phyloP scores from a whole-genome alignment of 805 yeast species.

The Candida maesae region DNA sequence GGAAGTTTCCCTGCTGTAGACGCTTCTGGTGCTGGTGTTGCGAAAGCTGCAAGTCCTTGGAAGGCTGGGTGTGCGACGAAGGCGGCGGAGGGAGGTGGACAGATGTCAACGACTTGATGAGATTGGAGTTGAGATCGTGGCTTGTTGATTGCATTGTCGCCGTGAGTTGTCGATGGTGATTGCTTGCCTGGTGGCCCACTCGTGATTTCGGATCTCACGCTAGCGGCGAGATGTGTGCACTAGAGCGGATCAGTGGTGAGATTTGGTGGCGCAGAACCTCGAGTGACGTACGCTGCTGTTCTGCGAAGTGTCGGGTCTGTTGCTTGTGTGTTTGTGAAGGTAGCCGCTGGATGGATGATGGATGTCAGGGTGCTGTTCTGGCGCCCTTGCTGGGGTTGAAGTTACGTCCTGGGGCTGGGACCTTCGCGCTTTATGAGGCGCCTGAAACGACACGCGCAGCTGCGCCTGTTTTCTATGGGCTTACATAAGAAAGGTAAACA shows the following conservation, averaged over 20 bases:
- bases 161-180: background rate
- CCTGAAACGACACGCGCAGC: slow-evolving; percentile 9
- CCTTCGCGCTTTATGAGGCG: slow-evolving; percentile 11
- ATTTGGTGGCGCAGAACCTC: background rate
- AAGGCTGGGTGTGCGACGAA: slow-evolving; percentile 8
- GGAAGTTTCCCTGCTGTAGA: background rate
- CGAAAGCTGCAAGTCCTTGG: background rate
- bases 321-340: background rate
- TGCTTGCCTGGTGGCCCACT: background rate
- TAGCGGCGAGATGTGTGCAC: background rate
- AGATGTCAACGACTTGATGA: slow-evolving; percentile 35
- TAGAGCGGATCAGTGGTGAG: background rate
- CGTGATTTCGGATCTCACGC: background rate
- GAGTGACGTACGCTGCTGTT: background rate
- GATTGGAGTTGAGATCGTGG: slow-evolving; percentile 30
- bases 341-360: background rate
- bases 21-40: background rate
- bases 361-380: background rate
- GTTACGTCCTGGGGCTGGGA: slow-evolving; percentile 5
- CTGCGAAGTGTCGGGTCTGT: background rate
- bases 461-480: background rate
- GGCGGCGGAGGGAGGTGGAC: slow-evolving; percentile 42
- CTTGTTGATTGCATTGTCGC: slow-evolving; percentile 23
- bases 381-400: background rate
- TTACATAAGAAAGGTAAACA: slow-evolving; percentile 14